Evolutionary conservation across 2,329 filamentous ascomycete species (phyloP).

Genomic region (Dactylellina drechsleri): DNA sequence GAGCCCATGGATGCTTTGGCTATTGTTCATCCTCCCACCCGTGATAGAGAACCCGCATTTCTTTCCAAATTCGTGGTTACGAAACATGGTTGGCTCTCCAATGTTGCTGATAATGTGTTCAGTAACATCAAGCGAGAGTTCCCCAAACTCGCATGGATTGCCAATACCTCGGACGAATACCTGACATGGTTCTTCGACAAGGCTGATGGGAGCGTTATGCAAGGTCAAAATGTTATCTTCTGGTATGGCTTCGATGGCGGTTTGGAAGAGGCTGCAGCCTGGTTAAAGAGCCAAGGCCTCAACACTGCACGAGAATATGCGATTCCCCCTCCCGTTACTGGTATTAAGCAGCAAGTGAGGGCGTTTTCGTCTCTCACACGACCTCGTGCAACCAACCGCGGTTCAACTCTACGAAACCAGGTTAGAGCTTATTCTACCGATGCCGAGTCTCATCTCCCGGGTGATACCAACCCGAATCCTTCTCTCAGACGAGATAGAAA

Average conservation of each 20-base stretch:
- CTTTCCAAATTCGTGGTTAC: slow-evolving; percentile 92
- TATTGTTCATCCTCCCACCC: slow-evolving; percentile 79
- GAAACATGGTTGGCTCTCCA: slow-evolving; percentile 92
- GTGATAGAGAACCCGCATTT: slow-evolving; percentile 77
- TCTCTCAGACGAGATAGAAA: slow-evolving; percentile 88
- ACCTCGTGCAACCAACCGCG: slow-evolving; percentile 59
- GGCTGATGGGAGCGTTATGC: slow-evolving; percentile 88
- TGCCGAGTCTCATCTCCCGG: slow-evolving; percentile 24
- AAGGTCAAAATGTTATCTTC: slow-evolving; percentile 89
- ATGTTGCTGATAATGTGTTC: slow-evolving; percentile 95
- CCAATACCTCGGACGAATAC: slow-evolving; percentile 94
- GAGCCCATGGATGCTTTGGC: slow-evolving; percentile 92
- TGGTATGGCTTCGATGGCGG: slow-evolving; percentile 87
- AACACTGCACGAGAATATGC: slow-evolving; percentile 73
- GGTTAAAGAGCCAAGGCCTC: slow-evolving; percentile 85
- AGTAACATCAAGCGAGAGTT: slow-evolving; percentile 92
- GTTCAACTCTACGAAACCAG: slow-evolving; percentile 34
- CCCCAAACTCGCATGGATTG: slow-evolving; percentile 92
- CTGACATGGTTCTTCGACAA: slow-evolving; percentile 98
- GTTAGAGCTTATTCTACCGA: slow-evolving; percentile 67
- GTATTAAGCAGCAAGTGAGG: slow-evolving; percentile 57
- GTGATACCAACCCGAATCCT: slow-evolving; percentile 84
- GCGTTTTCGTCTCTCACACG: slow-evolving; percentile 60
- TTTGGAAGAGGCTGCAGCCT: slow-evolving; percentile 79
- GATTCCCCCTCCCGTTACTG: slow-evolving; percentile 56